Conservation (phyloP, 306 rosid species). For the Prosopis cineraria region DNA sequence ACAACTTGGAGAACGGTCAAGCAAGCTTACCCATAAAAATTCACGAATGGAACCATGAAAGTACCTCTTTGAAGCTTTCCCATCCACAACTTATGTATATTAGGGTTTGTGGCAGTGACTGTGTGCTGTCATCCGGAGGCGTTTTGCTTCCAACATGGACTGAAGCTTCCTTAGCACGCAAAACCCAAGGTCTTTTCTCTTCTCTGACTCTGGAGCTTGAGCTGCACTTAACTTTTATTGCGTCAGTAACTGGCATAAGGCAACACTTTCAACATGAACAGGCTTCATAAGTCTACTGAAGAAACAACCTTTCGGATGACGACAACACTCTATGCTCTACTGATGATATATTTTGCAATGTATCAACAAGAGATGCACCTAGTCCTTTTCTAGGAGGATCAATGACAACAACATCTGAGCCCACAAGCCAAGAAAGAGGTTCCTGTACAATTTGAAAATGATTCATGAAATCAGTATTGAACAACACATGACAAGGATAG, state of each 20-base stretch:
- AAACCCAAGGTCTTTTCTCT: slow-evolving; percentile 97
- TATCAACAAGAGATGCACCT: slow-evolving; percentile 70
- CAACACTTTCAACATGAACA: slow-evolving; percentile 29
- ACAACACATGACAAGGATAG: slow-evolving; percentile 23
- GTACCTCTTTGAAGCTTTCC: slow-evolving; percentile 99
- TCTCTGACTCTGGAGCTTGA: slow-evolving; percentile 56
- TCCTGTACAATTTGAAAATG: slow-evolving; percentile 63
- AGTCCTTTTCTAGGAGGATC: slow-evolving; percentile 98
- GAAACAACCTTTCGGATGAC: slow-evolving; percentile 60
- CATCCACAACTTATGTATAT: slow-evolving; percentile 98
- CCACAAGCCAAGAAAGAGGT: slow-evolving; percentile 82
- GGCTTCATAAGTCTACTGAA: slow-evolving; percentile 34
- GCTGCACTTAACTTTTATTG: slow-evolving; percentile 50
- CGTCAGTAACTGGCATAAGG: slow-evolving; percentile 37
- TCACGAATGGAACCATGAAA: slow-evolving; percentile 8
- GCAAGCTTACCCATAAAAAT: slow-evolving; percentile 23
- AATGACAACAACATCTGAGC: slow-evolving; percentile 84
- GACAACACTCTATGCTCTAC: slow-evolving; percentile 57
- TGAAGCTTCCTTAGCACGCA: slow-evolving; percentile 83
- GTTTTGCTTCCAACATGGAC: slow-evolving; percentile 68
- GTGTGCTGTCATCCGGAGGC: slow-evolving; percentile 40
- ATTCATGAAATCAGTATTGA: slow-evolving; percentile 34
- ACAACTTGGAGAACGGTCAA: slow-evolving; percentile 27
- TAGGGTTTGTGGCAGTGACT: slow-evolving; percentile 77
- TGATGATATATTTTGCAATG: slow-evolving; percentile 59